Conservation (phyloP, 257 asterid species). For the Ehretia macrophylla region DNA sequence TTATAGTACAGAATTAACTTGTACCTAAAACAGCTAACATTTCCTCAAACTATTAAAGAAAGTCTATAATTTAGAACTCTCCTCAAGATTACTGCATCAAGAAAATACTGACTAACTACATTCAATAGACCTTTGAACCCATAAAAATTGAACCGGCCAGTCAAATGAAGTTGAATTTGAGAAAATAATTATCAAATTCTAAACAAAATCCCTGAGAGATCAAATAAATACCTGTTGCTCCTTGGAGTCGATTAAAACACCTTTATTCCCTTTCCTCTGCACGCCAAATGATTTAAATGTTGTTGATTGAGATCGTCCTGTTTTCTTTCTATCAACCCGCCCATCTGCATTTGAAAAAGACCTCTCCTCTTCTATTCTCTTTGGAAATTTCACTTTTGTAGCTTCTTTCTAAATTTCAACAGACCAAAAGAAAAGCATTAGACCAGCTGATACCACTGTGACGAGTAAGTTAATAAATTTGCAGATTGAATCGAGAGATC, state of each 20-base stretch:
- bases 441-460: background rate
- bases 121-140: too few relatives aligned
- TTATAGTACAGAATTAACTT: too few relatives aligned
- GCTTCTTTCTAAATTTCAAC: constrained; percentile 29
- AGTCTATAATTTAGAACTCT: too few relatives aligned
- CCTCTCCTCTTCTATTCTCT: constrained; percentile 27
- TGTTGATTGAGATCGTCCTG: constrained; percentile 37
- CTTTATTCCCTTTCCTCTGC: constrained; percentile 57
- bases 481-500: too few relatives aligned
- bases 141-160: too few relatives aligned
- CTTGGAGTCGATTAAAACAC: constrained; percentile 30
- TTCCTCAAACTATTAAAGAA: too few relatives aligned
- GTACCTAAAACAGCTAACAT: too few relatives aligned
- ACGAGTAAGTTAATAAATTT: background rate
- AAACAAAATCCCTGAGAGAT: too few relatives aligned
- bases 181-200: too few relatives aligned
- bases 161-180: too few relatives aligned
- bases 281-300: constrained; percentile 38
- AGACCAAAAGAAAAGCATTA: constrained; percentile 1
- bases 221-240: constrained; percentile 48
- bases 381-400: constrained; percentile 15
- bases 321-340: constrained; percentile 26
- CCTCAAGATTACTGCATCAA: too few relatives aligned
- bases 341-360: constrained; percentile 37
- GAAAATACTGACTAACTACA: too few relatives aligned